Evolutionary conservation across 2,329 filamentous ascomycete species (phyloP), one percentile per base, ranked within the genome.

Genomic region (Bisporella sp.): DNA sequence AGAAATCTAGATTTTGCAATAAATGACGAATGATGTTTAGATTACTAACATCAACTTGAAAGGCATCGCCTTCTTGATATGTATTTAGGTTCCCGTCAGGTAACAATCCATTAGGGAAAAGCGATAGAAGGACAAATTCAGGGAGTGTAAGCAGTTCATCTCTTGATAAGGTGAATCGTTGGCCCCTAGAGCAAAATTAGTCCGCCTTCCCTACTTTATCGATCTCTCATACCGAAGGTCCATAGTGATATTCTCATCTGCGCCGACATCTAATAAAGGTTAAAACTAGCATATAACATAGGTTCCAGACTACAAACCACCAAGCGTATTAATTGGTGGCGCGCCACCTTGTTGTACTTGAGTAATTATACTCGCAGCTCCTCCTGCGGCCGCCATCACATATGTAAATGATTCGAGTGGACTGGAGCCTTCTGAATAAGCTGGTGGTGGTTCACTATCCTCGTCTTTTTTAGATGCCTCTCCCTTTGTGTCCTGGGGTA

Each of bases 51-150:
- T 99, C 93, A 65, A 99, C 92, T 68, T 93, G 90, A 62, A 97
- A 95, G 54, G 95, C 87, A 68, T 97, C 92, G 59, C 87, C 87
- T 62, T 97, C 93, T 57, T 90, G 82, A 68, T 92, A 95, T 47
- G 88, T 87, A 65, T 89, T 93, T 82, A 95, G 88, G 65, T 97
- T 92, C 12, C 92, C 91, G 68, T 99, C 93, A 5, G 93, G 93
- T 55, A 99, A 90, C 29, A 99, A 78, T n/a, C 93, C 93, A 67
- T 99, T 99, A 39, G 93, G 93, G 63, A 99, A 99, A 40, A 99
- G 77, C n/a, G 93, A 99, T 40, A 99, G 76, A 42, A 99, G 79
- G 43, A 99, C 93, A 64, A 99, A 99, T 73, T 99, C 93, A 48
- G 93, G 93, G 45, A 99, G 77, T 7, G 93, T 99, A 57, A 99